Base-by-base conservation (phyloP, 257 asterid species). In the Cruciata laevipes region DNA sequence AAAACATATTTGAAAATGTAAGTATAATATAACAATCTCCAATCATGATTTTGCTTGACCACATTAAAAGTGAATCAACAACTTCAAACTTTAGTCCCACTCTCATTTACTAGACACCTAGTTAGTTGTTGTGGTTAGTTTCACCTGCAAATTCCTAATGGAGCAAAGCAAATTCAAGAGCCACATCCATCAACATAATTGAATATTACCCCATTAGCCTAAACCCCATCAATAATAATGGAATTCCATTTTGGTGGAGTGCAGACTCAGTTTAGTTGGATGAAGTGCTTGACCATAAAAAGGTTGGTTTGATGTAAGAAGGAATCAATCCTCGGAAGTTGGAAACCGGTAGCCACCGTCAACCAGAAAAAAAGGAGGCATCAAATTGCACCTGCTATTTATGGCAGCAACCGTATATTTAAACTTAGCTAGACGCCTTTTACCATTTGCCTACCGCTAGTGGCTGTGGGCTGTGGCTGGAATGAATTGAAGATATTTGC, bases 301-400 rank as follows among this genome's bases (percentile, higher is more conserved):
- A 32, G 61, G 53, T 33, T 33, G 71, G 70, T 71, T 72, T 30
- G 66, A 65, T 56, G 60, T 4, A 35, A 35, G 51, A 42, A 42
- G 51, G 51, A 42, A 61, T 31, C 20, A 40, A 61, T 31, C 47
- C 18, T 32, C 12, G 12, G 65, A 6, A 11, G 44, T 38, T 14
- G 51, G 60, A 65, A 59, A 55, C 64, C 20, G 3, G 23, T 23
- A 33, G n/a, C 71, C 69, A 65, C 40, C 64, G 49, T 56, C 75
- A 40, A 42, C 40, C n/a, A 10, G 70, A 55, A 38, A 52, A 70
- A 13, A 32, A n/a, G n/a, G 9, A 23, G 18, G 20, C 18, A 6
- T 53, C 76, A 55, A 70, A 68, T 68, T 57, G 33, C 18, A 51
- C 17, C 64, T 60, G 60, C 69, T 37, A 73, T 68, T 37, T 61